Evolutionary conservation across 2,329 filamentous ascomycete species (phyloP), one percentile per base, ranked within the genome.

Genomic region (Cladosporium oxysporum): DNA sequence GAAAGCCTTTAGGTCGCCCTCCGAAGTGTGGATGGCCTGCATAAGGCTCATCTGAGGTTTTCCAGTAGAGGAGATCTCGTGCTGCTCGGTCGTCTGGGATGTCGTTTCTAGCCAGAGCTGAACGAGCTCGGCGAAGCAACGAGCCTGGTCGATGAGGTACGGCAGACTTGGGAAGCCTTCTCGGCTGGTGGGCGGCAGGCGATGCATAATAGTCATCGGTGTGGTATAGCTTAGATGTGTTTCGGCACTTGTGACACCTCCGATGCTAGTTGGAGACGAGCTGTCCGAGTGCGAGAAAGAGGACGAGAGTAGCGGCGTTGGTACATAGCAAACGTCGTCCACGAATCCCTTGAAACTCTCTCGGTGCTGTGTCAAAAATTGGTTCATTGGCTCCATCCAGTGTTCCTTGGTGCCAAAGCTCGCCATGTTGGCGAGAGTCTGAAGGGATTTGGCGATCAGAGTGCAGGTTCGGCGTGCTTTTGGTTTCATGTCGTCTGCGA

Each of bases 311-410:
- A 62, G 35, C 16, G 93, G 90, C 3, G 89, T 86, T 1, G 92
- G 89, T 62, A 97, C 91, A 10, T 90, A 87, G 80, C 94, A 97
- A 57, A 97, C 87, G 33, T 88, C 84, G 75, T 98, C 93, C 67
- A 97, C 90, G 72, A 93, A 97, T 57, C 89, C 86, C 76, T 93
- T 96, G 78, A 97, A 92, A 47, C 91, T 87, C 71, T 90, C 85
- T 23, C 93, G 87, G 73, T 96, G 90, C 1, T 87, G 83, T 10
- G 84, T 85, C 57, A 98, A 81, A 72, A 97, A 97, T 52, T 86
- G 87, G 75, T 97, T 98, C 94, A 98, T 98, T 0, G 93, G 93
- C 79, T 97, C 93, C 93, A 98, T 97, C 92, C 93, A 98, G n/a
- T 90, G 88, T 78, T 98, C 94, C 76, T 97, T 96, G 75, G 91